A percentile compares a stretch with the other conserved stretches of the same genome.
These are phyloP conservation scores for Herpotrichia juniperi DNA, from an alignment of 2,329 filamentous ascomycete species.

Conservation along the genomic window DNA sequence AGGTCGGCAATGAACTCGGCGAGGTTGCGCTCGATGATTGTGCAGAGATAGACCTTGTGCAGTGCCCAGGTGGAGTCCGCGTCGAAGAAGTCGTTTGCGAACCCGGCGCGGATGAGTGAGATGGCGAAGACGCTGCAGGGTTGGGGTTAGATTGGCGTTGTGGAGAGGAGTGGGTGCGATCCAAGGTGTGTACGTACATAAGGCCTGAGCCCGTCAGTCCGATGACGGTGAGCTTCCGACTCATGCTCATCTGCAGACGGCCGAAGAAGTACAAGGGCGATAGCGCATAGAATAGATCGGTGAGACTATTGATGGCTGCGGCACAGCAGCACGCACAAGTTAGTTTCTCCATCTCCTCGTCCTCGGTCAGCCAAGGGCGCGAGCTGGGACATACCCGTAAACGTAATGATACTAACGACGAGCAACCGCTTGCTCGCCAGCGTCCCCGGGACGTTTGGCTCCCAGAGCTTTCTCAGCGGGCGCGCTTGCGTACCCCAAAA, in stretches of 20 bases:
- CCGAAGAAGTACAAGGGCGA: conserved; percentile 1
- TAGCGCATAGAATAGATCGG: not conserved
- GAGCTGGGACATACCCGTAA: not conserved
- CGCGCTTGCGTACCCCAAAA: not conserved
- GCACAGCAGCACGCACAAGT: no score
- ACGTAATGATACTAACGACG: not conserved
- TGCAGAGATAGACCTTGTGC: conserved; percentile 1
- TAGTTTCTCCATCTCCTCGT: no score
- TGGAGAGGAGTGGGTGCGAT: not conserved
- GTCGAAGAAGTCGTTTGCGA: not conserved
- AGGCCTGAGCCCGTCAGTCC: not conserved
- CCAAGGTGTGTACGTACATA: not conserved
- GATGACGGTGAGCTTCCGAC: not conserved
- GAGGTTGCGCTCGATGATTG: conserved; percentile 1
- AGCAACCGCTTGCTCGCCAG: not conserved
- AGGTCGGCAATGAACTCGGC: conserved; percentile 2
- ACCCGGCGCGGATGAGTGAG: conserved; percentile 1
- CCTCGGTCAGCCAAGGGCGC: no score
- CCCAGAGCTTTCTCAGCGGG: not conserved
- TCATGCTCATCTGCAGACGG: not conserved
- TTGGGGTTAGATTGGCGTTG: no score
- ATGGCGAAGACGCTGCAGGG: not conserved
- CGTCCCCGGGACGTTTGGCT: not conserved
- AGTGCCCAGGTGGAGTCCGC: not conserved
- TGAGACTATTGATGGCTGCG: not conserved